Conservation (phyloP, 306 rosid species). For the Gynostemma pentaphyllum region DNA sequence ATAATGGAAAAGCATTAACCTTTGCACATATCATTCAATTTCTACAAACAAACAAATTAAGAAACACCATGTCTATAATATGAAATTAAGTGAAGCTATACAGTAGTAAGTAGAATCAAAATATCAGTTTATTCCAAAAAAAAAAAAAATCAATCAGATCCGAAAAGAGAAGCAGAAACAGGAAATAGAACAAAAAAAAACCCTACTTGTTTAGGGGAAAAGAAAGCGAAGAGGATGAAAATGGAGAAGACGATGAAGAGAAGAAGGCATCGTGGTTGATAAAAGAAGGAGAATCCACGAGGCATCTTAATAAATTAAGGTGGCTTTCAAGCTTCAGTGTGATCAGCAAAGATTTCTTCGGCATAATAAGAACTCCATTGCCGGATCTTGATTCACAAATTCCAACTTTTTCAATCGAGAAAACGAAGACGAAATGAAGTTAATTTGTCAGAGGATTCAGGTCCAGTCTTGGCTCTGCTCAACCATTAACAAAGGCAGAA, state of each 20-base stretch:
- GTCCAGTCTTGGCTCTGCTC: background rate
- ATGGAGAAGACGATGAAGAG: background rate
- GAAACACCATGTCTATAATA: background rate
- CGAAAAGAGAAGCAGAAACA: background rate
- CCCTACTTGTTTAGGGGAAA: slow-evolving; percentile 3
- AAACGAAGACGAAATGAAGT: background rate
- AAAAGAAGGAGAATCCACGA: slow-evolving; percentile 2
- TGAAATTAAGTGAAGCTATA: background rate
- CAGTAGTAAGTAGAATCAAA: background rate
- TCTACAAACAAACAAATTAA: background rate
- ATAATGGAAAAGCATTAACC: too few species aligned
- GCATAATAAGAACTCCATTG: background rate
- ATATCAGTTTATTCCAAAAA: background rate
- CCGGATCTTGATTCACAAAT: background rate
- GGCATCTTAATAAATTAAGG: slow-evolving; percentile 1
- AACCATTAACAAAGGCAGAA: background rate
- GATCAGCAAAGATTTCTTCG: slow-evolving; percentile 3
- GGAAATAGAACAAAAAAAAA: background rate
- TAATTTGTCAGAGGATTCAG: background rate
- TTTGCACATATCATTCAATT: too few species aligned
- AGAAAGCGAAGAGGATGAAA: background rate
- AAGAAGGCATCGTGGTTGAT: slow-evolving; percentile 10
- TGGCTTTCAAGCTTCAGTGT: slow-evolving; percentile 4
- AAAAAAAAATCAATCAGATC: background rate
- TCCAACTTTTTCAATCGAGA: background rate